phyloP scores from a whole-genome alignment of 495 filamentous ascomycete genomes.

The Penicillium crystallinum region DNA sequence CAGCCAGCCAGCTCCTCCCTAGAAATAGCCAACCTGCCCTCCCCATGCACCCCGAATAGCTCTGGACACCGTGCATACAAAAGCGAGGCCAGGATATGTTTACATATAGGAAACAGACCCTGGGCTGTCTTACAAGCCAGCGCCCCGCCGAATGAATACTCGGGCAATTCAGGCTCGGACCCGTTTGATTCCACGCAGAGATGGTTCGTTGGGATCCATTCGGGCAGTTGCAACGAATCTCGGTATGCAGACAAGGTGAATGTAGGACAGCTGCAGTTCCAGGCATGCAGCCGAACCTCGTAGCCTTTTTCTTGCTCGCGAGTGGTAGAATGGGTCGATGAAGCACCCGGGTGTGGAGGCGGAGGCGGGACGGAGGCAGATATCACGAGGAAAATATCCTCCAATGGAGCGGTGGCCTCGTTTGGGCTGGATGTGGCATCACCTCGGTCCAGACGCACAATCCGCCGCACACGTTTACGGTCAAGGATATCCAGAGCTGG shows the following conservation, averaged over 20 bases:
- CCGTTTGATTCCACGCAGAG: constrained; percentile 3
- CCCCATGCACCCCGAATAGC: constrained; percentile 54
- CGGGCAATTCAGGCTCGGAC: constrained; percentile 5
- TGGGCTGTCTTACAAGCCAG: constrained; percentile 29
- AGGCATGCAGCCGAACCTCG: constrained; percentile 66
- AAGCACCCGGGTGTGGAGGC: constrained; percentile 15
- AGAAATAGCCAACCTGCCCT: constrained; percentile 46
- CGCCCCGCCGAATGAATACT: constrained; percentile 50
- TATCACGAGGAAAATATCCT: constrained; percentile 31
- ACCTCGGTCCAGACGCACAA: constrained; percentile 13
- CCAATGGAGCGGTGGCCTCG: not conserved
- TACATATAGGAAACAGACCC: constrained; percentile 61
- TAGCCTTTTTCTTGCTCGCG: constrained; percentile 43
- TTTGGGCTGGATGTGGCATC: not conserved
- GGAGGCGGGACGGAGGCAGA: constrained; percentile 44
- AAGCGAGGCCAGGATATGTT: constrained; percentile 83
- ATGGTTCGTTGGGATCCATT: constrained; percentile 5
- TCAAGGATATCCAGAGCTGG: constrained; percentile 82
- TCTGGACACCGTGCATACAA: constrained; percentile 61
- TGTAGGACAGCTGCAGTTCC: constrained; percentile 84
- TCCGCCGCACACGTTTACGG: constrained; percentile 55
- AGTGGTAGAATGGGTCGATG: constrained; percentile 15
- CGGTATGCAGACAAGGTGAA: constrained; percentile 71
- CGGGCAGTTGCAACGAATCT: constrained; percentile 13
- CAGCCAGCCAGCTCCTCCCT: constrained; percentile 70